Conservation (phyloP, 768 basidiomycete genomes). For the Plicaturopsis crispa region DNA sequence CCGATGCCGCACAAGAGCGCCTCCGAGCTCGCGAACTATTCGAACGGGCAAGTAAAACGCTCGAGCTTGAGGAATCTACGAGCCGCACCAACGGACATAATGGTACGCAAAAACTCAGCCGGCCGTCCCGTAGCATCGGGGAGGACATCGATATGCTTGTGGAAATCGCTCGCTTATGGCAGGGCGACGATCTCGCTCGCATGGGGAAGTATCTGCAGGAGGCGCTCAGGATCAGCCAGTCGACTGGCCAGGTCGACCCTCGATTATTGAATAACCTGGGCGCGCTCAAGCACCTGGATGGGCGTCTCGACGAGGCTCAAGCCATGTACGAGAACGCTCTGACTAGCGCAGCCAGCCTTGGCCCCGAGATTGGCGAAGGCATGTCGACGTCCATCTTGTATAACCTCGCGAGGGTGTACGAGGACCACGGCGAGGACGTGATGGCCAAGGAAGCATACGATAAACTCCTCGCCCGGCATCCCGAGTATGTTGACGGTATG, state of each 20-base stretch:
- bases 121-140: constrained; percentile 44
- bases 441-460: constrained; percentile 83
- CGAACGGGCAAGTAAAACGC: constrained; percentile 62
- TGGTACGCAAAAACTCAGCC: constrained; percentile 13
- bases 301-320: constrained; percentile 46
- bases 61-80: constrained; percentile 56
- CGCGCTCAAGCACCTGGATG: constrained; percentile 65
- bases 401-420: constrained; percentile 89
- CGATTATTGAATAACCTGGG: constrained; percentile 78
- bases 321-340: constrained; percentile 70
- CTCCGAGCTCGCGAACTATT: constrained; percentile 73
- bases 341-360: constrained; percentile 41
- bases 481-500: constrained; percentile 94
- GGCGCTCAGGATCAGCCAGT: constrained; percentile 58
- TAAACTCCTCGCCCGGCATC: constrained; percentile 82
- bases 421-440: constrained; percentile 67
- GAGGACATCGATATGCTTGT: constrained; percentile 84
- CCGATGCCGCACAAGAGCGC: constrained; percentile 68
- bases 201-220: constrained; percentile 68
- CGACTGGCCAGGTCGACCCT: constrained; percentile 44
- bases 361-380: constrained; percentile 46
- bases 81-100: constrained; percentile 32
- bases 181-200: constrained; percentile 69
- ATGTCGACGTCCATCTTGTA: constrained; percentile 81
- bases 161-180: constrained; percentile 90